Base-by-base conservation (phyloP, 2,329 filamentous ascomycete species). In the Calonectria pseudoreteaudii region DNA sequence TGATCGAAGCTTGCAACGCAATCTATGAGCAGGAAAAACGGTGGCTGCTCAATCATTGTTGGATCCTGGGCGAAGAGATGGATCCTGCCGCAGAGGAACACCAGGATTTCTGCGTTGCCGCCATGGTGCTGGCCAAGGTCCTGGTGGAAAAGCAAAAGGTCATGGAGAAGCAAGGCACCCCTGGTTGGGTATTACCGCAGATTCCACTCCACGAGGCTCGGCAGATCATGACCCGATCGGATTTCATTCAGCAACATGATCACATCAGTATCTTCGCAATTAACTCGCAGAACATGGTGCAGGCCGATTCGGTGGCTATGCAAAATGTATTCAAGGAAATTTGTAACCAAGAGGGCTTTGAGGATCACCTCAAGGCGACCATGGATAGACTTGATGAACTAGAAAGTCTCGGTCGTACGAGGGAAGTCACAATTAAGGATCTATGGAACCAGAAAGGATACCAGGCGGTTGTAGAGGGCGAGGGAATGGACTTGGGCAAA, bases 1-100 rank as follows among this genome's bases (percentile, higher is more conserved):
- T 91, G 89, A 77, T 90, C 7, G 78, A 83, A 28, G 87, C 87
- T 14, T 89, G 88, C 79, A 83, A 90, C 20, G 81, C 87, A 67
- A 93, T 93, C 78, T 89, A 88, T 77, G 84, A 89, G 26, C 87
- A 87, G 68, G 92, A 93, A 80, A 92, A 91, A 83, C 91, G 89
- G 7, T 93, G 92, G 91, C 91, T 93, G 76, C 84, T 93, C 8
- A 93, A 92, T 83, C 90, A 92, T 81, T 93, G 91, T 84, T 92
- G 91, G 87, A 92, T 93, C 70, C 86, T 93, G 2, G 92, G 92
- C 14, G 85, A 84, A 67, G 91, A 92, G 73, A 92, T 93, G 89
- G 91, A 93, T 78, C 90, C 92, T 82, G 91, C 92, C 75, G 91
- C 92, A 67, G 92, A 92, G 89, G 90, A 92, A 77, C 90, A 92